Conservation (phyloP, 2,329 filamentous ascomycete genomes). For the Talaromyces rugulosus region DNA sequence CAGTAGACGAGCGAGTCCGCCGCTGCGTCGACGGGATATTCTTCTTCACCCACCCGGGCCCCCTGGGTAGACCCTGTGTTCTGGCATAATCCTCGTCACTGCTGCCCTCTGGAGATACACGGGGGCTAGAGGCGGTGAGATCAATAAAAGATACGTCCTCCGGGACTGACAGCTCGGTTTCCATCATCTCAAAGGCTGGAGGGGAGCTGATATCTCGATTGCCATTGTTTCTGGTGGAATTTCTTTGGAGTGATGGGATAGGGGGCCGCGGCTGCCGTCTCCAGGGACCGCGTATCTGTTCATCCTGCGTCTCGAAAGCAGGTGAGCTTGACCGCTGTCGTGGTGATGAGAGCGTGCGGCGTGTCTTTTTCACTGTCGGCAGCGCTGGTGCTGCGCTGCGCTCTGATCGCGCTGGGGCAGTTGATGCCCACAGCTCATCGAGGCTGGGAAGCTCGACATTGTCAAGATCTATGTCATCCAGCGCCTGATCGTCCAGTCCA, state of each 20-base stretch:
- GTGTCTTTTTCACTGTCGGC: background rate
- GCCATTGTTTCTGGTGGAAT: background rate
- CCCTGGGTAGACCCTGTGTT: constrained; percentile 24
- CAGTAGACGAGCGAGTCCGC: constrained; percentile 19
- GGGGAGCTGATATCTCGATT: background rate
- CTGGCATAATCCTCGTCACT: constrained; percentile 27
- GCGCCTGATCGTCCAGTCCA: background rate
- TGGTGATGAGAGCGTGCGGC: constrained; percentile 7
- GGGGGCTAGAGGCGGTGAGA: constrained; percentile 35
- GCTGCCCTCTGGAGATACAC: constrained; percentile 19
- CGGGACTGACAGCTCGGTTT: background rate
- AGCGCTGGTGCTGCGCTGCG: background rate
- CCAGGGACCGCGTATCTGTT: background rate
- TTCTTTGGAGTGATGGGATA: background rate
- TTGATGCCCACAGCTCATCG: constrained; percentile 13
- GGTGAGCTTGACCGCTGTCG: constrained; percentile 9
- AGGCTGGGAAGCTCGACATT: constrained; percentile 7
- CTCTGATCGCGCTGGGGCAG: constrained; percentile 12
- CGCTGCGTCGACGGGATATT: constrained; percentile 11
- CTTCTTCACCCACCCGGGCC: constrained; percentile 27
- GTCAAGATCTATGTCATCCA: background rate
- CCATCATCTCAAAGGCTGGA: background rate
- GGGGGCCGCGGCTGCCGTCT: too few species aligned
- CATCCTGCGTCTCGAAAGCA: constrained; percentile 3
- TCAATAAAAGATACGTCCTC: constrained; percentile 23